Conservation (phyloP, 306 rosid species). For the Casuarina equisetifolia region DNA sequence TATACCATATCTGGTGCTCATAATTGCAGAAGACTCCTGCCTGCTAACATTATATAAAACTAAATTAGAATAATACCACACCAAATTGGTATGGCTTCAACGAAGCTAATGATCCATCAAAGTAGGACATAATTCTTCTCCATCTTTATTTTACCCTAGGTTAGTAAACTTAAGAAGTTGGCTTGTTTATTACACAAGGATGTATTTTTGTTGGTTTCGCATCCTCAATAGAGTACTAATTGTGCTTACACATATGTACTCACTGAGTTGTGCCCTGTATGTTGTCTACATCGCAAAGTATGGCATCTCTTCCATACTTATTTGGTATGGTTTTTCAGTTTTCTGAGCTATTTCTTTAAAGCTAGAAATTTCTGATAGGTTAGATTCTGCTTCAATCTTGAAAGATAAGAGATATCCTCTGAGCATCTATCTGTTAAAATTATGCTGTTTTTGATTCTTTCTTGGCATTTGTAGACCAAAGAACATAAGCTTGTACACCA, state of each 20-base stretch:
- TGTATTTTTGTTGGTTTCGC: too few relatives aligned
- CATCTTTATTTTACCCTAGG: neutral
- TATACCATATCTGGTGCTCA: neutral
- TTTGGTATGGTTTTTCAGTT: neutral
- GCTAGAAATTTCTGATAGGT: slow-evolving; percentile 1
- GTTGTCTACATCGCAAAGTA: neutral
- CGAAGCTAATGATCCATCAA: too few relatives aligned
- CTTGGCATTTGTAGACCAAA: slow-evolving; percentile 66
- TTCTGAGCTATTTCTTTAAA: neutral
- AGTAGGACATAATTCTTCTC: neutral
- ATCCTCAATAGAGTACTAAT: neutral
- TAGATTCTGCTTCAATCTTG: slow-evolving; percentile 14
- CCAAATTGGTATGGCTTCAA: too few relatives aligned
- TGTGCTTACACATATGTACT: neutral
- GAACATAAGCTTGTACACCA: slow-evolving; percentile 59
- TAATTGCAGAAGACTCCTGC: neutral
- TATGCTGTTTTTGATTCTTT: slow-evolving; percentile 30
- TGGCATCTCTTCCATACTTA: neutral
- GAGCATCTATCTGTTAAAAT: slow-evolving; percentile 6
- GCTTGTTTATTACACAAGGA: too few relatives aligned
- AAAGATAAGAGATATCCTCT: neutral
- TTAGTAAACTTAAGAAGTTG: too few relatives aligned
- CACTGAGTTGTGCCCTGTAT: neutral
- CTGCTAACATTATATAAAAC: neutral
- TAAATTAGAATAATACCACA: neutral